These are phyloP conservation scores for Aspergillus heteromorphus DNA, from an alignment of 495 filamentous ascomycete genomes.

Conservation along the genomic window DNA sequence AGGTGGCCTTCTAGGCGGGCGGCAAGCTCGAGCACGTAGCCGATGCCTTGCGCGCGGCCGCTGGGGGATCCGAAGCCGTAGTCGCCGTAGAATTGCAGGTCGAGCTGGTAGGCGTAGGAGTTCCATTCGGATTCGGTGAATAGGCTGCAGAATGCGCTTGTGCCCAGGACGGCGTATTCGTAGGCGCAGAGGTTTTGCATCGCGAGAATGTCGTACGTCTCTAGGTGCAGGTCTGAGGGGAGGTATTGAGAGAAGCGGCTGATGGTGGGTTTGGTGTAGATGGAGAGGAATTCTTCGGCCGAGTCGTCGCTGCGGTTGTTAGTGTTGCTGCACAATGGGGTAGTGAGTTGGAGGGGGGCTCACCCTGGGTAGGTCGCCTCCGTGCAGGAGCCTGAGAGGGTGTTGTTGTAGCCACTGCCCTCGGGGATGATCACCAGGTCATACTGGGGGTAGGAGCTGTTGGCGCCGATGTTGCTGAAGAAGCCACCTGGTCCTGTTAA, in stretches of 20 bases:
- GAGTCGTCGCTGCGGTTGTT: conserved; percentile 26
- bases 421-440: conserved; percentile 45
- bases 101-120: conserved; percentile 51
- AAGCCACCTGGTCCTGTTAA: conserved; percentile 27
- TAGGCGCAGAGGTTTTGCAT: conserved; percentile 44
- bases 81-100: conserved; percentile 55
- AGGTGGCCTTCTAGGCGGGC: conserved; percentile 53
- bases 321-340: neutral
- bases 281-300: conserved; percentile 20
- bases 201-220: conserved; percentile 45
- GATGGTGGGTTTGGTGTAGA: conserved; percentile 21
- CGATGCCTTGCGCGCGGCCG: conserved; percentile 58
- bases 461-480: conserved; percentile 31
- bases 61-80: conserved; percentile 54
- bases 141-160: conserved; percentile 43
- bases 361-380: conserved; percentile 13
- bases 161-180: conserved; percentile 25
- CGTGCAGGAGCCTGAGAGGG: conserved; percentile 34
- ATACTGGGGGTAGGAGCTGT: conserved; percentile 33
- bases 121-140: conserved; percentile 55
- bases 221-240: conserved; percentile 43
- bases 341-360: neutral
- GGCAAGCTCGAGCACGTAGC: conserved; percentile 57
- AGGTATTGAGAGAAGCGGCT: conserved; percentile 23
- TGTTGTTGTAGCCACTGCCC: conserved; percentile 43